These are phyloP conservation scores for Daldinia sp. DNA, from an alignment of 2,329 filamentous ascomycete genomes.

Conservation along the genomic window DNA sequence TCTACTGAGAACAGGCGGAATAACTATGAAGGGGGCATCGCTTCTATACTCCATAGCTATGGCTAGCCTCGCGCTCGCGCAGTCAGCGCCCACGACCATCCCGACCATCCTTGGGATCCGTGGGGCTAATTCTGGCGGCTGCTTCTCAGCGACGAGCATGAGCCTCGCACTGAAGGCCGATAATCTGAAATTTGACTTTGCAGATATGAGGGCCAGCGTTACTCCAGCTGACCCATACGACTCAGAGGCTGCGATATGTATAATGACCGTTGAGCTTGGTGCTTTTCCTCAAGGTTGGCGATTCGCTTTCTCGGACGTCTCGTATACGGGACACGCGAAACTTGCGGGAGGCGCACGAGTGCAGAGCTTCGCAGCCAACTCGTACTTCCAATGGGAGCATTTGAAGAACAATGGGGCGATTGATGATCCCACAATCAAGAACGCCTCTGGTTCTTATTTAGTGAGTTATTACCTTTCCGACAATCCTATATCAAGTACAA, in stretches of 20 bases:
- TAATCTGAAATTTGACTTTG: slow-evolving; percentile 32
- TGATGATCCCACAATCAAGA: slow-evolving; percentile 30
- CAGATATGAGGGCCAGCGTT: slow-evolving; percentile 39
- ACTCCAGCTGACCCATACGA: slow-evolving; percentile 33
- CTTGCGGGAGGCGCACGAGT: slow-evolving; percentile 31
- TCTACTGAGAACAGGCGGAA: neutral
- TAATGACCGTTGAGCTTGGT: slow-evolving; percentile 36
- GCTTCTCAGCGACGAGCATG: slow-evolving; percentile 38
- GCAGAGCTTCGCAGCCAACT: slow-evolving; percentile 33
- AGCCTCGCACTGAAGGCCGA: slow-evolving; percentile 15
- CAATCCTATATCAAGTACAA: neutral
- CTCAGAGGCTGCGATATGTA: slow-evolving; percentile 38
- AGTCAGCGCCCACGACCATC: slow-evolving; percentile 27
- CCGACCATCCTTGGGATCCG: slow-evolving; percentile 40
- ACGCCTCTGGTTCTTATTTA: slow-evolving; percentile 38
- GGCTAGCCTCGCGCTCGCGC: slow-evolving; percentile 22
- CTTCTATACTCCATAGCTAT: slow-evolving; percentile 13
- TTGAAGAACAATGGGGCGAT: slow-evolving; percentile 31
- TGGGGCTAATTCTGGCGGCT: slow-evolving; percentile 37
- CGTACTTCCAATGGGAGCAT: slow-evolving; percentile 43
- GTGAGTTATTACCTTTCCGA: neutral
- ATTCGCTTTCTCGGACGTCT: slow-evolving; percentile 32
- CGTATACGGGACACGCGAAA: slow-evolving; percentile 37
- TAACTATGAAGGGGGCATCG: slow-evolving; percentile 18
- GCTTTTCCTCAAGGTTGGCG: slow-evolving; percentile 39